phyloP scores from a whole-genome alignment of 352 stramenopile genomes.

The Phytophthora cactorum region DNA sequence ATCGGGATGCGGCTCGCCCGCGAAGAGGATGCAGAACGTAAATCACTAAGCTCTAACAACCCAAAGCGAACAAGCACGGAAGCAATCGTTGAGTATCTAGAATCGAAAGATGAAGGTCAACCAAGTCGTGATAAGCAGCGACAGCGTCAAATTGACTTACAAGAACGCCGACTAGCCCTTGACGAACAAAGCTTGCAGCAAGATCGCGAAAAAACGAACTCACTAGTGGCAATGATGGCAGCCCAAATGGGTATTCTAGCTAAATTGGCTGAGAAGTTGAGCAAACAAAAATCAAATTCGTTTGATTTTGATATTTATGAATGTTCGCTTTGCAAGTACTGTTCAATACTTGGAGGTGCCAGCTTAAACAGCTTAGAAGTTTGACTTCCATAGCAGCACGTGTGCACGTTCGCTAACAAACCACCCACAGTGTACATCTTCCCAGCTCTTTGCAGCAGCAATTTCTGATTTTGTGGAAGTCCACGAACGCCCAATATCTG shows the following conservation, averaged over 20 bases:
- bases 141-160: conserved; percentile 1
- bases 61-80: conserved; percentile 5
- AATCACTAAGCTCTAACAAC: background rate
- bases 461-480: conserved; percentile 17
- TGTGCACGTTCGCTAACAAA: conserved; percentile 6
- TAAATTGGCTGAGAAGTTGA: conserved; percentile 9
- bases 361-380: background rate
- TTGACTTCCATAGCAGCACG: conserved; percentile 10
- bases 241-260: conserved; percentile 1
- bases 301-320: background rate
- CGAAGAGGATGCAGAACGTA: background rate
- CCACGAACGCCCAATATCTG: conserved; percentile 11
- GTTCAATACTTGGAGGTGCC: background rate
- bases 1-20: background rate
- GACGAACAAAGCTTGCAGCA: conserved; percentile 2
- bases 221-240: conserved; percentile 2
- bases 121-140: background rate
- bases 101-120: conserved; percentile 1
- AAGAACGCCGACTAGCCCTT: background rate
- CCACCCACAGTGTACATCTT: conserved; percentile 9
- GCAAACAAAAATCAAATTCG: background rate
- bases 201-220: conserved; percentile 2
- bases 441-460: conserved; percentile 12
- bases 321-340: conserved; percentile 7
- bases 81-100: conserved; percentile 4